Evolutionary conservation across 345 rosid genomes (phyloP).

Genomic region (Bretschneidera sinensis): DNA sequence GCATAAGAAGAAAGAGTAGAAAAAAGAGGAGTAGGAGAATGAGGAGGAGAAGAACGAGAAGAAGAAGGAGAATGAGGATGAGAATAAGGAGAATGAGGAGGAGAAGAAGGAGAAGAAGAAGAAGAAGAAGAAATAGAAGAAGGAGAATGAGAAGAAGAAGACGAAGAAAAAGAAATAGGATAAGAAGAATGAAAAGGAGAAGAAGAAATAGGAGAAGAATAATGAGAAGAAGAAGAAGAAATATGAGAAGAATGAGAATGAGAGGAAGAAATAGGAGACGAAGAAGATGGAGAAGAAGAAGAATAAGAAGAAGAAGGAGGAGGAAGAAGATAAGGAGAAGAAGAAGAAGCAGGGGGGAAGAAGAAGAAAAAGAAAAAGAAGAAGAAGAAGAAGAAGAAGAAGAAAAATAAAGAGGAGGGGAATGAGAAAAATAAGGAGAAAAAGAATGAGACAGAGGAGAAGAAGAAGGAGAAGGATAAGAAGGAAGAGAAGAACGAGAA

Average conservation of each 20-base stretch:
- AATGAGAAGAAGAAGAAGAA: neutral
- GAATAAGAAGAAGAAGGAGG: neutral
- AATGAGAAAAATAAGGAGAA: too few species aligned
- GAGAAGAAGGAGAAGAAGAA: neutral
- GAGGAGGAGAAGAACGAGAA: neutral
- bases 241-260: neutral
- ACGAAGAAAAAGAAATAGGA: neutral
- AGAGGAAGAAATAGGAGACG: neutral
- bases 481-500: neutral
- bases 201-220: neutral
- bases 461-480: neutral
- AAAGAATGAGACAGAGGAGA: neutral
- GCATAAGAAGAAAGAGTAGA: neutral
- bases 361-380: neutral
- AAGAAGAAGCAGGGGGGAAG: neutral
- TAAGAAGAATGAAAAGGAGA: too few species aligned
- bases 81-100: neutral
- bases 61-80: too few species aligned
- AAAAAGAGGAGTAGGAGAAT: neutral
- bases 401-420: neutral
- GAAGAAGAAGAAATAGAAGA: neutral
- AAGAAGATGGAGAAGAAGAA: too few species aligned
- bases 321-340: neutral
- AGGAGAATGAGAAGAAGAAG: neutral
- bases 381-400: neutral